phyloP scores from a whole-genome alignment of 2,329 filamentous ascomycete species.

The Epichloe hybrida region DNA sequence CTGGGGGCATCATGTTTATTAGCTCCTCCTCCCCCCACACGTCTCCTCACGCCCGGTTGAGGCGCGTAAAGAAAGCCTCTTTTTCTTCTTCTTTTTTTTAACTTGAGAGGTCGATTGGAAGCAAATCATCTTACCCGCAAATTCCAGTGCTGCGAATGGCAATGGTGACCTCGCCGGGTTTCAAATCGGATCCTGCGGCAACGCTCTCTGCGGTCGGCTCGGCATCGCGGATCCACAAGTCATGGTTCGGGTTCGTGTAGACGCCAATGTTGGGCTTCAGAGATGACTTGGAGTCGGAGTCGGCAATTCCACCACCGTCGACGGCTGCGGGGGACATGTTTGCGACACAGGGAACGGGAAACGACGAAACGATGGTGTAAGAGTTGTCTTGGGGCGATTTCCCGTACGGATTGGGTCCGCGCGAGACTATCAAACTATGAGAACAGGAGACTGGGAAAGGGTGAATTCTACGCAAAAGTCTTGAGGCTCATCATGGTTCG shows the following conservation, averaged over 20 bases:
- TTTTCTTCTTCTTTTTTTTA: too few relatives aligned
- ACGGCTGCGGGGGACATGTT: constrained; percentile 4
- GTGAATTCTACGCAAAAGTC: too few relatives aligned
- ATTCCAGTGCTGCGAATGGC: constrained; percentile 91
- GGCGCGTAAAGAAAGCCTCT: too few relatives aligned
- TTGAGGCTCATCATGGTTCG: too few relatives aligned
- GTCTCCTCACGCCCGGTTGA: too few relatives aligned
- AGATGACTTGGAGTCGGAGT: constrained; percentile 1
- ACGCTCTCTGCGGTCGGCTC: constrained; percentile 65
- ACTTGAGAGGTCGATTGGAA: too few relatives aligned
- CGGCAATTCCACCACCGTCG: constrained; percentile 12
- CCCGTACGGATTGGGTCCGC: too few relatives aligned
- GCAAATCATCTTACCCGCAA: constrained; percentile 55
- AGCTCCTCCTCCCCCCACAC: background rate
- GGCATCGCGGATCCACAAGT: constrained; percentile 76
- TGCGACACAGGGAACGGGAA: background rate
- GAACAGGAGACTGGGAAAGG: too few relatives aligned
- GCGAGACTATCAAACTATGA: background rate
- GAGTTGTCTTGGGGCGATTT: background rate
- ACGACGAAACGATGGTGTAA: background rate
- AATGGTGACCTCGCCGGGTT: constrained; percentile 73
- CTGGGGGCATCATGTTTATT: constrained; percentile 26
- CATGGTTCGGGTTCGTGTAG: constrained; percentile 86
- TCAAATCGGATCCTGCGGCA: constrained; percentile 51
- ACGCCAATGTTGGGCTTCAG: constrained; percentile 84